phyloP scores from a whole-genome alignment of 306 rosid species.

The Canavalia ensiformis region DNA sequence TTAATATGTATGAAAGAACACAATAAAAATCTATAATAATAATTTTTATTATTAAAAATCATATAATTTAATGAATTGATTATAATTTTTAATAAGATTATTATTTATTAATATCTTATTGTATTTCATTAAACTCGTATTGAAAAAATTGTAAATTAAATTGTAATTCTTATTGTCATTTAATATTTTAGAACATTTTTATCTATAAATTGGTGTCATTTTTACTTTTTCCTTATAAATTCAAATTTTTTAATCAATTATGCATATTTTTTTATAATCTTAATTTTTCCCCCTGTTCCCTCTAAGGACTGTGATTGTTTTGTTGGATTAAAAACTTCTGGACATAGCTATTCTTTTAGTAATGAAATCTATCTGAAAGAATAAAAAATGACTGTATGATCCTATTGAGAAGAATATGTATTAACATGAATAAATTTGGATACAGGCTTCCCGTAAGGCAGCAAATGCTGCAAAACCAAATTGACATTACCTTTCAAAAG shows the following conservation, averaged over 20 bases:
- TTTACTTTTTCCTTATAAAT: no score
- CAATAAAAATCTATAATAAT: no score
- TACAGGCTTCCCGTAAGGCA: slow-evolving; percentile 64
- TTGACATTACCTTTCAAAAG: slow-evolving; percentile 48
- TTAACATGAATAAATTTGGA: slow-evolving; percentile 55
- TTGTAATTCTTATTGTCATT: no score
- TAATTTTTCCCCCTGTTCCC: background rate
- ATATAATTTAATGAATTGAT: no score
- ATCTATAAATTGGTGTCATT: background rate
- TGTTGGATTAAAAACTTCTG: background rate
- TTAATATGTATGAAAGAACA: no score
- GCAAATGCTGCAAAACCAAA: slow-evolving; percentile 49
- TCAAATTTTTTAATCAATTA: no score
- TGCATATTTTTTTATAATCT: background rate
- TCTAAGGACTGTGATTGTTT: background rate
- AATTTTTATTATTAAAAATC: no score
- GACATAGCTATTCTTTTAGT: background rate
- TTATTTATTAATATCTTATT: no score
- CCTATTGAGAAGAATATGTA: slow-evolving; percentile 64
- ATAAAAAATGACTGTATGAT: slow-evolving; percentile 49
- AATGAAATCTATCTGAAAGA: slow-evolving; percentile 30
- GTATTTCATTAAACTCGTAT: no score
- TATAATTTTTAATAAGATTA: no score
- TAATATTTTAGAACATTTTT: no score
- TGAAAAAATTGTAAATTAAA: no score